Conservation (phyloP, 352 stramenopile genomes). For the Pythium scleroteichum region DNA sequence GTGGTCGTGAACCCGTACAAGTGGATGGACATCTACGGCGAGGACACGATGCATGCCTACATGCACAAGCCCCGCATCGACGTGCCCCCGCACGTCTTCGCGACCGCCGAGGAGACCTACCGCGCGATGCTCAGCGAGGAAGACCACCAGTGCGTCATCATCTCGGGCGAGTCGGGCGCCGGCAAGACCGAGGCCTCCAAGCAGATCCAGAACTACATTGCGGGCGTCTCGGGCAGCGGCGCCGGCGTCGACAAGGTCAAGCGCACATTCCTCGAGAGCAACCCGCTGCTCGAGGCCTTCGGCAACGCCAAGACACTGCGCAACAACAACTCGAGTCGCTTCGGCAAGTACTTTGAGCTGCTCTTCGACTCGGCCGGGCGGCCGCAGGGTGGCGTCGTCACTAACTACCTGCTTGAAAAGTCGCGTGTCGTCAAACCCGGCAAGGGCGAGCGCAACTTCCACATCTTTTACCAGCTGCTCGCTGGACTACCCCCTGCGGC, state of each 20-base stretch:
- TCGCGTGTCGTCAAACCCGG: conserved; percentile 85
- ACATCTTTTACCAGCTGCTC: conserved; percentile 95
- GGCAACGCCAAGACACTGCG: conserved; percentile 95
- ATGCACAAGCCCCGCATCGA: conserved; percentile 88
- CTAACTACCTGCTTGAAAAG: conserved; percentile 93
- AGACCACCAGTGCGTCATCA: conserved; percentile 91
- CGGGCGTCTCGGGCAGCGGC: conserved; percentile 73
- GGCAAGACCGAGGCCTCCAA: conserved; percentile 90
- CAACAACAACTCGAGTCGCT: conserved; percentile 95
- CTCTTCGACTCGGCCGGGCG: conserved; percentile 89
- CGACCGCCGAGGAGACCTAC: conserved; percentile 85
- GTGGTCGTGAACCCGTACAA: conserved; percentile 91
- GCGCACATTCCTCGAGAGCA: conserved; percentile 92
- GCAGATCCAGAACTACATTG: conserved; percentile 91
- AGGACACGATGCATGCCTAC: conserved; percentile 78
- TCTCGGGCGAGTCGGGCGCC: conserved; percentile 82
- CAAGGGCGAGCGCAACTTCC: conserved; percentile 92
- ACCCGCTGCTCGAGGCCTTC: conserved; percentile 96
- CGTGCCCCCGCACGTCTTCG: conserved; percentile 84
- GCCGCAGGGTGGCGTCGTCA: conserved; percentile 86
- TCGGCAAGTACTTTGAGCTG: conserved; percentile 96
- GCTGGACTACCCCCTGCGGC: conserved; percentile 61
- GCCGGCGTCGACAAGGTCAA: conserved; percentile 88
- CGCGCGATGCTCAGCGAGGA: conserved; percentile 87
- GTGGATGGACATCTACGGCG: conserved; percentile 89